Evolutionary conservation across 1,284 basidiomycete genomes (phyloP), one percentile per base, ranked within the genome.

Genomic region (Fistulina hepatica): DNA sequence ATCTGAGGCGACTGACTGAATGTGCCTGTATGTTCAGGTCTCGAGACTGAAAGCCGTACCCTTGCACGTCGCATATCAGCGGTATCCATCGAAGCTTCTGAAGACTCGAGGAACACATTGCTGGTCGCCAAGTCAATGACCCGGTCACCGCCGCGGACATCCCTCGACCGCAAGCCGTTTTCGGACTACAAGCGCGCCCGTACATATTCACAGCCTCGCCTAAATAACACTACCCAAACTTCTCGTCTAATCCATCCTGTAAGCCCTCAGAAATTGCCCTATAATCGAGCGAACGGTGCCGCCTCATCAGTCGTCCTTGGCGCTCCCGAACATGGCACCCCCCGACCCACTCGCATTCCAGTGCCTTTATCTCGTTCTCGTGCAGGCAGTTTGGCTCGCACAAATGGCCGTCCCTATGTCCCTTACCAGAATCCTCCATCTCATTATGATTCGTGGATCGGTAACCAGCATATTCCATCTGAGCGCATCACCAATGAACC

Each of bases 51-150:
- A 60, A 82, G 80, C 50, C 67, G 73, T 28, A 73, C 72, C 13
- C 64, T 85, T 43, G 65, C 82, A 23, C 76, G 72, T 47, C 75
- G 81, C 42, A 73, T 85, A 54, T 84, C 81, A 37, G 70, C 76
- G 44, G 67, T 77, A 21, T 82, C 81, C 33, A 64, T 81, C 34
- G 61, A 65, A 15, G 75, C 76, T 4, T 28, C 49, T n/a, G 65
- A 64, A 49, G 68, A 68, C 38, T 49, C 24, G 37, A 44, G 35
- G 38, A 41, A 50, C 36, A 31, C 36, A 39, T 48, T 44, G 5
- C 40, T 37, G 34, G 46, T 42, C 41, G 33, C 44, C 22, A 35
- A 44, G 37, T 22, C 40, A 40, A 37, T 44, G 16, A 46, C 41
- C 30, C 39, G 37, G 16, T 41, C 51, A 39, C 51, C 37, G 21